Base-by-base conservation (phyloP, 345 rosid genomes). In the Diplotaxis tenuifolia region DNA sequence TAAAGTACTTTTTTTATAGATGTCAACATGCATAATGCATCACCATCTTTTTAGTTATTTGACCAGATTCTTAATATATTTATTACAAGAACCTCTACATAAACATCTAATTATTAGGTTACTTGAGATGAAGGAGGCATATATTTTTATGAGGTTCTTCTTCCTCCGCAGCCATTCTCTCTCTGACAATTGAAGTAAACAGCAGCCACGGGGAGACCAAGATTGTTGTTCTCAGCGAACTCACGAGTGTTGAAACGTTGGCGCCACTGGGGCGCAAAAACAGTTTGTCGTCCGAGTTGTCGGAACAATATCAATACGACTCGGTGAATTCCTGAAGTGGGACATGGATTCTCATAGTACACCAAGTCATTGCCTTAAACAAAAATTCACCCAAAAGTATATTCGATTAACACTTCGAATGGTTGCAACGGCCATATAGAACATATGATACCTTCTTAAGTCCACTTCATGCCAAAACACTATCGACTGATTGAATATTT, bases 231-330 rank as follows among this genome's bases (percentile, higher is more conserved):
- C 75, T 87, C 94, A 21, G 97, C 94, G 42, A 93, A 93, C 59
- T 91, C 86, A 67, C 83, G 83, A 42, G 97, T 91, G 75, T 70
- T 84, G 84, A 93, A 93, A 62, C 86, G 82, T 81, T 91, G 98
- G n/a, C 98, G 91, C 98, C 98, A 93, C 10, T 87, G 91, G 0
- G 98, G 98, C 3, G 88, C 85, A 14, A 88, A 91, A 16, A 93
- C 97, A 0, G 97, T 88, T 59, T 93, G 97, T 75, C 96, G 80
- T 1, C 96, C 94, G 6, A 83, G 82, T 54, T 93, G 98, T 27
- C 85, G 87, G 47, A 88, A 93, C 83, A 93, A 73, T 56, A 85
- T 75, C n/a, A 89, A 73, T n/a, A 84, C 87, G 4, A 85, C 80
- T 2, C 97, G 81, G 10, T 93, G 98, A 22, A 93, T 93, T 63